Evolutionary conservation across 768 basidiomycete genomes (phyloP), one percentile per base, ranked within the genome.

Genomic region (Tylopilus sp.): DNA sequence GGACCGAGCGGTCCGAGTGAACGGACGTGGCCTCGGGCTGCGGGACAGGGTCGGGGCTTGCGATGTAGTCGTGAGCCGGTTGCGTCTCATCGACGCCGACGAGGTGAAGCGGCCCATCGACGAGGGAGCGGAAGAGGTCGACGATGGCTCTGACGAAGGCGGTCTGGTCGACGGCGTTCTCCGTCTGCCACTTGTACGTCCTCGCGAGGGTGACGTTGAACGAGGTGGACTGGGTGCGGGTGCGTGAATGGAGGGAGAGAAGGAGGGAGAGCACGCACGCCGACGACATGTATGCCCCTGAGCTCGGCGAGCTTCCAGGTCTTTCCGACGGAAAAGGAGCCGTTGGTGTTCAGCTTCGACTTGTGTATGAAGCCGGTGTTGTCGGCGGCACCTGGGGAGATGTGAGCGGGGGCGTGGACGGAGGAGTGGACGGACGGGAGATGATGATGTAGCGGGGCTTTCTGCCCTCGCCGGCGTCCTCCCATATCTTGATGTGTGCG

Each of bases 241-340:
- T 9, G 34, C 9, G 48, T 69, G 55, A 63, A 48, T 3, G 53
- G 55, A 60, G 67, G 16, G 50, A 24, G 46, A 42, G 17, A 21
- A 1, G 12, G 21, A 16, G 29, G 17, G 26, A 29, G 40, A 31
- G n/a, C 3, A 75, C 85, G 64, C 68, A 96, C 94, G 65, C 78
- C 80, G 31, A 80, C 54, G 43, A 96, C 86, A 58, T 95, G 86
- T 41, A 99, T 67, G 34, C 74, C 83, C 56, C 89, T 81, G 61
- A 98, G 77, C 70, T 98, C 95, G 37, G 82, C 69, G 45, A 98
- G 72, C 54, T 76, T 80, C 97, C 97, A 99, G 2, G 96, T 92
- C 76, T 99, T 99, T 7, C 97, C 97, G 44, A 98, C 92, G 9
- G 93, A 97, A 71, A 96, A 98, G 0, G 92, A 82, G 30, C 90